These are phyloP conservation scores for Pyronema domesticum DNA, from an alignment of 495 filamentous ascomycete species.

Conservation along the genomic window DNA sequence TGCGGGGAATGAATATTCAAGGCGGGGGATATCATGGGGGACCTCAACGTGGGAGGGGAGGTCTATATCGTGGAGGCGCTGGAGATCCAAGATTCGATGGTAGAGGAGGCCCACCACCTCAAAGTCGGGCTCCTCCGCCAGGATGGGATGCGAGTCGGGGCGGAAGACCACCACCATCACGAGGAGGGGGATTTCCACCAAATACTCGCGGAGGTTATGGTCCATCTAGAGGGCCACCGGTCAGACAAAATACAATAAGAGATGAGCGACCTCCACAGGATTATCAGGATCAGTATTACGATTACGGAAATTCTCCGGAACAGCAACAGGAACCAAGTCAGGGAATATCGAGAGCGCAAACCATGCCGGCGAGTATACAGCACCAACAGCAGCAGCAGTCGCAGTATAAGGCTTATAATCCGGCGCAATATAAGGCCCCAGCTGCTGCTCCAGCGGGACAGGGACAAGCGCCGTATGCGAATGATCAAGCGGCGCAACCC, in stretches of 20 bases:
- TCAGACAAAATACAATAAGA: constrained; percentile 2
- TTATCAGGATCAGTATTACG: constrained; percentile 5
- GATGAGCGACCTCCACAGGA: not conserved
- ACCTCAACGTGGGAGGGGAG: too few relatives aligned
- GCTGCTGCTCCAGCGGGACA: not conserved
- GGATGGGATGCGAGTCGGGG: too few relatives aligned
- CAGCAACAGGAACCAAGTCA: constrained; percentile 10
- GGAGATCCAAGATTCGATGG: too few relatives aligned
- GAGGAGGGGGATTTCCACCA: too few relatives aligned
- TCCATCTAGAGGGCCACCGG: constrained; percentile 5
- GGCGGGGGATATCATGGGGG: too few relatives aligned
- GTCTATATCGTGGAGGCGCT: too few relatives aligned
- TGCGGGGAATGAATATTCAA: too few relatives aligned
- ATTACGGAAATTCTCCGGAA: constrained; percentile 6
- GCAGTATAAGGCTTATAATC: constrained; percentile 13
- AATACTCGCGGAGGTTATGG: too few relatives aligned
- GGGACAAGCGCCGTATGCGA: not conserved
- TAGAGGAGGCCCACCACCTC: too few relatives aligned
- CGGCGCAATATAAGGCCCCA: constrained; percentile 7
- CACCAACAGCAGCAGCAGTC: constrained; percentile 29
- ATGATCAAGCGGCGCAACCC: not conserved
- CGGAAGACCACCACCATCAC: too few relatives aligned
- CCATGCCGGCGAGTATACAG: constrained; percentile 33
- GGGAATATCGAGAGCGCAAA: constrained; percentile 35
- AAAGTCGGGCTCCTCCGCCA: too few relatives aligned